Conservation (phyloP, 2,329 filamentous ascomycete species). For the Aspergillus transmontanensis region DNA sequence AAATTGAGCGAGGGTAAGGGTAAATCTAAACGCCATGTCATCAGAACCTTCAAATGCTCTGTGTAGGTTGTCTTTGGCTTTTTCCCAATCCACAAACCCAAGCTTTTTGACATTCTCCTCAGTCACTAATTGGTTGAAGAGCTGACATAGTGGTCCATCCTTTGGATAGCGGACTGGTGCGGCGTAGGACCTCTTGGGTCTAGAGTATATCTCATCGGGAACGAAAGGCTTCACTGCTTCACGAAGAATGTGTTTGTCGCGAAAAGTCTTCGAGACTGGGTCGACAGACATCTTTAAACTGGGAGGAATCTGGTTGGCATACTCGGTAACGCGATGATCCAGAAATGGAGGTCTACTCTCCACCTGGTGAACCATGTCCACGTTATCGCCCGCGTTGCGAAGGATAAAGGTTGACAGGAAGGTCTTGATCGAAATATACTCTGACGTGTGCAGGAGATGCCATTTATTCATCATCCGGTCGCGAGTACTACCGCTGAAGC, state of each 20-base stretch:
- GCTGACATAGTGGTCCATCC: conserved; percentile 47
- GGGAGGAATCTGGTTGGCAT: conserved; percentile 30
- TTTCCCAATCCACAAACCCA: conserved; percentile 46
- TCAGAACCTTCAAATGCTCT: conserved; percentile 44
- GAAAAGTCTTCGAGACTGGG: conserved; percentile 26
- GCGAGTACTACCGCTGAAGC: conserved; percentile 31
- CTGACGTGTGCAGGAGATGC: conserved; percentile 46
- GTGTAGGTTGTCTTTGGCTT: conserved; percentile 38
- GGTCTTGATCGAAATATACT: conserved; percentile 42
- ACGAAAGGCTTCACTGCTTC: conserved; percentile 55
- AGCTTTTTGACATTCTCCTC: conserved; percentile 40
- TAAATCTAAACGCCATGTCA: conserved; percentile 37
- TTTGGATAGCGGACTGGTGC: conserved; percentile 48
- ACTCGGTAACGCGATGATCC: conserved; percentile 30
- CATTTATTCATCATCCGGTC: conserved; percentile 35
- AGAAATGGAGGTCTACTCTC: conserved; percentile 31
- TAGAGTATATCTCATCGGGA: conserved; percentile 54
- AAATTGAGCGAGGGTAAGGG: conserved; percentile 46
- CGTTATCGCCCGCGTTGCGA: conserved; percentile 47
- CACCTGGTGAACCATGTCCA: conserved; percentile 28
- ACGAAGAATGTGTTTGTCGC: conserved; percentile 56
- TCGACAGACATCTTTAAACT: conserved; percentile 31
- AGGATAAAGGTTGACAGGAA: conserved; percentile 44
- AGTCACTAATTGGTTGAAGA: conserved; percentile 35
- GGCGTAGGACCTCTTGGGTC: conserved; percentile 55